A percentile compares a stretch with the other conserved stretches of the same genome.
phyloP scores from a whole-genome alignment of 1,284 basidiomycete species.

The Somion occarium region DNA sequence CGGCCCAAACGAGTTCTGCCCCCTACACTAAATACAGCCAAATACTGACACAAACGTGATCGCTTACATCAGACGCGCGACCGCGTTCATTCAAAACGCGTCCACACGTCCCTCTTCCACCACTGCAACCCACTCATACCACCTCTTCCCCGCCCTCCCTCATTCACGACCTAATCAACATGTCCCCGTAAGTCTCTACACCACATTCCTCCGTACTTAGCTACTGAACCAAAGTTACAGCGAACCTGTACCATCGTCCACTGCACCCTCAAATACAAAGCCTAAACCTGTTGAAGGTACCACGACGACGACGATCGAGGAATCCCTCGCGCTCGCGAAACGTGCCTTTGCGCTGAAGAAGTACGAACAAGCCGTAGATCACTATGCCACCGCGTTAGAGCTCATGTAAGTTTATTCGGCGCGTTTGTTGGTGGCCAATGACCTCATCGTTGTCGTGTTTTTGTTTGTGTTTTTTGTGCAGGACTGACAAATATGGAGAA shows the following conservation, averaged over 20 bases:
- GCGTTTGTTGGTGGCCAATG: conserved; percentile 6
- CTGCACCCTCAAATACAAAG: background rate
- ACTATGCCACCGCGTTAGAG: conserved; percentile 83
- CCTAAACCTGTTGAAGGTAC: background rate
- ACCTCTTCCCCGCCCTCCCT: background rate
- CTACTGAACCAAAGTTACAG: background rate
- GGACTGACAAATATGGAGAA: conserved; percentile 70
- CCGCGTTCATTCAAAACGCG: conserved; percentile 2
- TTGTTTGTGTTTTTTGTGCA: too few relatives aligned
- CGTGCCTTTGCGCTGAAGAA: conserved; percentile 85
- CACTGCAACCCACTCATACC: too few relatives aligned
- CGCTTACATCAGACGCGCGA: conserved; percentile 10
- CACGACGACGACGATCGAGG: conserved; percentile 40
- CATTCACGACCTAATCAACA: background rate
- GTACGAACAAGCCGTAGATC: conserved; percentile 81
- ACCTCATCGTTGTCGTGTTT: too few relatives aligned
- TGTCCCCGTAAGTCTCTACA: background rate
- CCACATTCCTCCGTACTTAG: background rate
- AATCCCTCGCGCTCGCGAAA: conserved; percentile 67
- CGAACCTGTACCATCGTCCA: background rate
- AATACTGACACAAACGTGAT: too few relatives aligned
- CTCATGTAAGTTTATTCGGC: conserved; percentile 52
- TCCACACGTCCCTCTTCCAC: background rate
- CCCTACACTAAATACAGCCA: too few relatives aligned
- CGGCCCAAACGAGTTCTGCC: too few relatives aligned